Evolutionary conservation across 1,284 basidiomycete species (phyloP).

Genomic region (Leccinum ambiguum): DNA sequence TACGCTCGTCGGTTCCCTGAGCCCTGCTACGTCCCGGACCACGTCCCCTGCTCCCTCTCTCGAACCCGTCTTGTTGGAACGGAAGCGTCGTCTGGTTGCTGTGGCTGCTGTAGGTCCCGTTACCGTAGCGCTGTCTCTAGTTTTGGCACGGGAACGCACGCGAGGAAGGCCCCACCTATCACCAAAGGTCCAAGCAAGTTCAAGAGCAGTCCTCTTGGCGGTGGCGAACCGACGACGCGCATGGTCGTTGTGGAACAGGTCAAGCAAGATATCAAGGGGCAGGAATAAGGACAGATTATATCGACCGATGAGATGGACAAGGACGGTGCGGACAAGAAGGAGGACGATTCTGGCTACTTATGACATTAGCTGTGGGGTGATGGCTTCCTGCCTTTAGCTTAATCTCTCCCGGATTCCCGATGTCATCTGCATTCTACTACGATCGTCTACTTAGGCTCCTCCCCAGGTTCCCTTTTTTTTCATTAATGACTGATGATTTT

Average conservation of each 20-base stretch:
- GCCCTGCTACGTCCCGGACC: slow-evolving; percentile 27
- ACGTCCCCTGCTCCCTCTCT: slow-evolving; percentile 53
- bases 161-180: slow-evolving; percentile 5
- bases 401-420: no score
- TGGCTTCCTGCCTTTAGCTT: no score
- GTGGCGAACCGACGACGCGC: slow-evolving; percentile 29
- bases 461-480: background rate
- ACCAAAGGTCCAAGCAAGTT: no score
- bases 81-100: slow-evolving; percentile 44
- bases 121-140: background rate
- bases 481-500: background rate
- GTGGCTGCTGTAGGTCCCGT: slow-evolving; percentile 12
- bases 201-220: no score
- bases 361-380: slow-evolving; percentile 19
- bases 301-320: slow-evolving; percentile 14
- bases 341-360: no score
- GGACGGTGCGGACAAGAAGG: no score
- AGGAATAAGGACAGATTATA: slow-evolving; percentile 20
- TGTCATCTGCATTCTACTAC: no score
- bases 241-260: slow-evolving; percentile 44
- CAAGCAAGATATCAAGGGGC: slow-evolving; percentile 30
- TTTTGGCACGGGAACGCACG: background rate
- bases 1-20: slow-evolving; percentile 14
- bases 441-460: no score
- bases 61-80: slow-evolving; percentile 60